A percentile compares a stretch with the other conserved stretches of the same genome.
Evolutionary conservation across 202 grass and related monocot genomes (phyloP).

Genomic region (Musa balbisiana): DNA sequence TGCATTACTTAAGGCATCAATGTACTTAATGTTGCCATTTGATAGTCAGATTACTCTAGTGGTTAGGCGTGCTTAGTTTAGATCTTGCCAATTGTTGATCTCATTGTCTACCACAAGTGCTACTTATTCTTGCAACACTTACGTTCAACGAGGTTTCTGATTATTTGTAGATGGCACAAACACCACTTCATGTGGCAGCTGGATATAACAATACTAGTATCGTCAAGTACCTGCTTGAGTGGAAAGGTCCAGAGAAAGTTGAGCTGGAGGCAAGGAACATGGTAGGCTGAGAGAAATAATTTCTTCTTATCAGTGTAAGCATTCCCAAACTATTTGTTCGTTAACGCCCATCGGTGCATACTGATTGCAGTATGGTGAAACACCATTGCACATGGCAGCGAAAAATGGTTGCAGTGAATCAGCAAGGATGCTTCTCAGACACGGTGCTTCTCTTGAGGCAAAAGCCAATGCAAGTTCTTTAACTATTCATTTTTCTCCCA

Average conservation of each 20-base stretch:
- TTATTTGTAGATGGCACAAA: slow-evolving; percentile 69
- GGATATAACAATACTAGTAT: slow-evolving; percentile 59
- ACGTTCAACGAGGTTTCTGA: neutral
- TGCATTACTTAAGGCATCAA: neutral
- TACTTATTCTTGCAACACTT: too few species aligned
- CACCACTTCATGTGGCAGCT: slow-evolving; percentile 85
- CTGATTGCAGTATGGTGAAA: slow-evolving; percentile 84
- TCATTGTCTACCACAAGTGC: neutral
- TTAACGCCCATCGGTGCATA: neutral
- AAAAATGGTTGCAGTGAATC: slow-evolving; percentile 81
- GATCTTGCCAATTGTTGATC: neutral
- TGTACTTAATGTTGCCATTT: slow-evolving; percentile 1
- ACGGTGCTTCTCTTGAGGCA: slow-evolving; percentile 57
- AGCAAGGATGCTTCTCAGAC: slow-evolving; percentile 63
- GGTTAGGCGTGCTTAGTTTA: neutral
- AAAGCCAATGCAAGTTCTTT: slow-evolving; percentile 66
- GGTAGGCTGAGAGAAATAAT: slow-evolving; percentile 33
- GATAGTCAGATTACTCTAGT: neutral
- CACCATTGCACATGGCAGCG: slow-evolving; percentile 88
- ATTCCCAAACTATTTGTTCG: neutral
- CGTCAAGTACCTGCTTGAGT: slow-evolving; percentile 72
- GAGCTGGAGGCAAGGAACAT: slow-evolving; percentile 89
- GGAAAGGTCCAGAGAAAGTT: slow-evolving; percentile 41
- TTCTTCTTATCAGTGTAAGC: neutral
- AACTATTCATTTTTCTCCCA: too few species aligned